Evolutionary conservation across 75 land plant species (phyloP).

Genomic region (Picea glauca): DNA sequence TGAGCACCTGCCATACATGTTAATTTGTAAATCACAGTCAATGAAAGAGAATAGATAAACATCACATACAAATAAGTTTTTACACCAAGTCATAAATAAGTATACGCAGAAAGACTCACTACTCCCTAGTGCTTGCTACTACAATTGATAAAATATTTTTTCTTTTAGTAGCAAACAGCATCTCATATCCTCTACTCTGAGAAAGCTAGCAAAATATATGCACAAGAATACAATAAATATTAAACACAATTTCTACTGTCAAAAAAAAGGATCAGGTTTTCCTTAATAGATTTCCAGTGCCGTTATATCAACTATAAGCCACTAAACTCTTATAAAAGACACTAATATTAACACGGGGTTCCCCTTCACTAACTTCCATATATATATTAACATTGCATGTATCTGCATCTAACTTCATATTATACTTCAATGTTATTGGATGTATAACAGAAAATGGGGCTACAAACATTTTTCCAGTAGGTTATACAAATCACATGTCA

Average conservation of each 20-base stretch:
- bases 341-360: no score
- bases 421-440: no score
- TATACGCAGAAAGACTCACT: not conserved
- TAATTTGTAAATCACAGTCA: not conserved
- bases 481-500: not conserved
- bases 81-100: not conserved
- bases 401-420: no score
- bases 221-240: no score
- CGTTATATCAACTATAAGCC: no score
- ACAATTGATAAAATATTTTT: not conserved
- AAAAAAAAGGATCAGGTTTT: no score
- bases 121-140: not conserved
- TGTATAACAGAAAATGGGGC: not conserved
- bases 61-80: not conserved
- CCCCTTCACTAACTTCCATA: no score
- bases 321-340: no score
- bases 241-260: no score
- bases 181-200: not conserved
- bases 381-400: no score
- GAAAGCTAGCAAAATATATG: no score
- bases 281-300: no score
- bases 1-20: slow-evolving; percentile 36
- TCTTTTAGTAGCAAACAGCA: not conserved
- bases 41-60: not conserved
- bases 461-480: not conserved